These are phyloP conservation scores for Myxozyma melibiosi DNA, from an alignment of 805 yeast genomes.

Conservation along the genomic window DNA sequence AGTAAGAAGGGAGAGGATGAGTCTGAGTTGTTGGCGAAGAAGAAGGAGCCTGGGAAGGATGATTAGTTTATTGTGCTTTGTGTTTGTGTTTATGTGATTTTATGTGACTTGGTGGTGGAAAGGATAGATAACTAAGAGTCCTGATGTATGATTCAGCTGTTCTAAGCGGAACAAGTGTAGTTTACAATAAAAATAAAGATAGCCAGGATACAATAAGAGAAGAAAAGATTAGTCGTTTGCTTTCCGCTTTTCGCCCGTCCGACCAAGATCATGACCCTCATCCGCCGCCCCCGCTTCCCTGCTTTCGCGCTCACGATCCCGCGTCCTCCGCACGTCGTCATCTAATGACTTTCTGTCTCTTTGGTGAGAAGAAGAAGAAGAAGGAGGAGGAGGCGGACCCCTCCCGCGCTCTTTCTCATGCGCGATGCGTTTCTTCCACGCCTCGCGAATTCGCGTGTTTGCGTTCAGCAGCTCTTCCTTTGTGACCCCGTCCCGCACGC, in stretches of 20 bases:
- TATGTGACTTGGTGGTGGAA: no score
- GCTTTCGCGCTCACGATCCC: constrained; percentile 24
- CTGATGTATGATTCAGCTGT: no score
- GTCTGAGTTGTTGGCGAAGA: not conserved
- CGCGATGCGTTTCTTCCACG: constrained; percentile 63
- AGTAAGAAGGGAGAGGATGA: not conserved
- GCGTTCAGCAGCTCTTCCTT: constrained; percentile 70
- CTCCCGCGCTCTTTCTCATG: constrained; percentile 35
- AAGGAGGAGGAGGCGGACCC: no score
- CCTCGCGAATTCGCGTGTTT: constrained; percentile 56
- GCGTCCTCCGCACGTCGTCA: constrained; percentile 1
- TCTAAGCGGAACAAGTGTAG: no score
- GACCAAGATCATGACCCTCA: constrained; percentile 1
- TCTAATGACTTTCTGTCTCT: not conserved
- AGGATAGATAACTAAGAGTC: no score
- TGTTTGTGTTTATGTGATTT: not conserved
- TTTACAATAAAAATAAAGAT: not conserved
- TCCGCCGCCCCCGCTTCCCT: constrained; percentile 6
- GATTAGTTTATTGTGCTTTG: not conserved
- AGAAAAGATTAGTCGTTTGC: not conserved
- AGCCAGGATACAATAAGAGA: not conserved
- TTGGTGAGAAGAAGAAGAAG: no score
- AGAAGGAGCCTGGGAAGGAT: constrained; percentile 16
- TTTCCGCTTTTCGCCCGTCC: constrained; percentile 27
- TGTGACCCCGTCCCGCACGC: constrained; percentile 83